phyloP scores from a whole-genome alignment of 2,329 filamentous ascomycete species.

The Verticillium alfalfae region DNA sequence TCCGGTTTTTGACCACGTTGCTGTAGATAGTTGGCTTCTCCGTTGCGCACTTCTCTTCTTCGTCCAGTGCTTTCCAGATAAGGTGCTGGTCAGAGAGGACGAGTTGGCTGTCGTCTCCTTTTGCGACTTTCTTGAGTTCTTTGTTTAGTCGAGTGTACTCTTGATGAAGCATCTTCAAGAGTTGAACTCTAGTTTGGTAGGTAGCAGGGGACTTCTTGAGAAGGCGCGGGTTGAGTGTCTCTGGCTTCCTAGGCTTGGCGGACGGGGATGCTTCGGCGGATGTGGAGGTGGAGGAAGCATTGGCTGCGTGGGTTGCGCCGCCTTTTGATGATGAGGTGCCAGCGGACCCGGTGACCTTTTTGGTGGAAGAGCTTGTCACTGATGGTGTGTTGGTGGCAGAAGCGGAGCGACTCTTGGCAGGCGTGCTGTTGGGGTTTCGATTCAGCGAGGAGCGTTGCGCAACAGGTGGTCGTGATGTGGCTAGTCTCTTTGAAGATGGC shows the following conservation, averaged over 20 bases:
- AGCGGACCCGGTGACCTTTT: conserved; percentile 4
- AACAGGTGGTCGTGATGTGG: not conserved
- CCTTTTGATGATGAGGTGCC: conserved; percentile 2
- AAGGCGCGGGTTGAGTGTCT: conserved; percentile 62
- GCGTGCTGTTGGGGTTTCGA: not conserved
- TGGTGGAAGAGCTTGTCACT: not conserved
- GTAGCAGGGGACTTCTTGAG: conserved; percentile 52
- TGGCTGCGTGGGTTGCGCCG: not conserved
- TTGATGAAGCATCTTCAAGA: conserved; percentile 59
- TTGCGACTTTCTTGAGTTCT: conserved; percentile 47
- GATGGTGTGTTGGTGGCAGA: not conserved
- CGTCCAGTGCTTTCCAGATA: conserved; percentile 64
- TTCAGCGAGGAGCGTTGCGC: not conserved
- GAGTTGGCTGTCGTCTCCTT: conserved; percentile 42
- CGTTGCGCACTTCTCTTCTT: conserved; percentile 70
- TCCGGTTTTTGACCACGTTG: conserved; percentile 77
- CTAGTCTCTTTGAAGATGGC: conserved; percentile 22
- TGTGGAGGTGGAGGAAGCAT: conserved; percentile 4
- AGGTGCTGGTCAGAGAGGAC: conserved; percentile 60
- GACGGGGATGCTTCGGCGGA: conserved; percentile 5
- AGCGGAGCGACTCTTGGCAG: not conserved
- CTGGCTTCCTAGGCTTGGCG: conserved; percentile 26
- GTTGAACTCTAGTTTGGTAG: conserved; percentile 49
- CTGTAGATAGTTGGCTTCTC: conserved; percentile 67
- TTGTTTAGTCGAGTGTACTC: conserved; percentile 64